These are phyloP conservation scores for Onygenales sp. DNA, from an alignment of 2,329 filamentous ascomycete genomes.

Conservation along the genomic window DNA sequence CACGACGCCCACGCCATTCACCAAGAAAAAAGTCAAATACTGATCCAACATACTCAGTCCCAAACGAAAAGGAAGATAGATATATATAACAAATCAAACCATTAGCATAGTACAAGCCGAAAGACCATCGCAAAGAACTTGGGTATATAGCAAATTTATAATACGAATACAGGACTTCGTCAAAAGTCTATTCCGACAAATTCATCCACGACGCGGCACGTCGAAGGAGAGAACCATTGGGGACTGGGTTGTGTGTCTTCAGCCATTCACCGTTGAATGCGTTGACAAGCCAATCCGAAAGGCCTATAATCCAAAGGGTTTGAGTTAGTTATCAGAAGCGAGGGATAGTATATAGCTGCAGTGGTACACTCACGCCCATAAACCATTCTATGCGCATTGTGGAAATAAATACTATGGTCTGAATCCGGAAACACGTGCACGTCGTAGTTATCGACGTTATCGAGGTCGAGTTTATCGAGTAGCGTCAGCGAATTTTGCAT, in stretches of 20 bases:
- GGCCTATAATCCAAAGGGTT: slow-evolving; percentile 15
- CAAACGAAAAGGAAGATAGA: too few species aligned
- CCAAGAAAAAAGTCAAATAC: too few species aligned
- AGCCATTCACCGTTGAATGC: slow-evolving; percentile 97
- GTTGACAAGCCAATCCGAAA: slow-evolving; percentile 80
- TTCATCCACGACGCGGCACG: slow-evolving; percentile 1
- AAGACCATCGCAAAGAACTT: not conserved
- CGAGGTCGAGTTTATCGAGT: slow-evolving; percentile 76
- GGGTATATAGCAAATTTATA: not conserved
- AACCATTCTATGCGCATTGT: slow-evolving; percentile 83
- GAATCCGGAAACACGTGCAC: slow-evolving; percentile 94
- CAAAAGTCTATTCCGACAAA: not conserved
- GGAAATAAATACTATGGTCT: slow-evolving; percentile 90
- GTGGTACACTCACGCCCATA: slow-evolving; percentile 67
- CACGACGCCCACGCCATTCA: too few species aligned
- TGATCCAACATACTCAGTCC: too few species aligned
- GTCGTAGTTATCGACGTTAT: slow-evolving; percentile 82
- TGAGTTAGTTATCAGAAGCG: not conserved
- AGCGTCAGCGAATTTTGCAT: slow-evolving; percentile 87
- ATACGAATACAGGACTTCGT: not conserved
- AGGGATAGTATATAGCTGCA: not conserved
- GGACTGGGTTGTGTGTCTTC: slow-evolving; percentile 44
- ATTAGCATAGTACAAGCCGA: too few species aligned
- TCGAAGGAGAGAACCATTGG: slow-evolving; percentile 25
- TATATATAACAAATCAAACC: too few species aligned